These are phyloP conservation scores for Hyphodiscus hymeniophilus DNA, from an alignment of 495 filamentous ascomycete genomes.

Conservation along the genomic window DNA sequence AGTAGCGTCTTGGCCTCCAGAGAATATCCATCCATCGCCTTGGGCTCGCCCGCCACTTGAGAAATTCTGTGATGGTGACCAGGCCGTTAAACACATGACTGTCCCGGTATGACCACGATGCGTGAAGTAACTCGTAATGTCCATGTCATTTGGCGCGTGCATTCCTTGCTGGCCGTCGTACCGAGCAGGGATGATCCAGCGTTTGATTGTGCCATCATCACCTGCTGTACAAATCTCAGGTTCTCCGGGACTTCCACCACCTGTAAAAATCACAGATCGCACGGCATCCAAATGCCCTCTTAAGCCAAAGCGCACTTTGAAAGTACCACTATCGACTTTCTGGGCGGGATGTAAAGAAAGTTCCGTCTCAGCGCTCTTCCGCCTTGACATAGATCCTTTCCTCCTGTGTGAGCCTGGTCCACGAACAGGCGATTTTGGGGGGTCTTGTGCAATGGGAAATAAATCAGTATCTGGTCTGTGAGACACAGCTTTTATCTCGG, in stretches of 20 bases:
- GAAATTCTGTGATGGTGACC: constrained; percentile 75
- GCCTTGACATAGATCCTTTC: constrained; percentile 68
- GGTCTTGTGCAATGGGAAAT: constrained; percentile 76
- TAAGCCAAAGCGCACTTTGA: constrained; percentile 89
- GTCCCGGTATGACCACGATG: constrained; percentile 86
- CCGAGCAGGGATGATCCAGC: constrained; percentile 85
- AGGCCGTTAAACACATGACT: constrained; percentile 82
- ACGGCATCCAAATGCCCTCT: constrained; percentile 91
- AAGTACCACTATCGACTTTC: constrained; percentile 56
- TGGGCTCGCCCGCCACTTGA: constrained; percentile 76
- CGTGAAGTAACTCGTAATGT: constrained; percentile 88
- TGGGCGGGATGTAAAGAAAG: constrained; percentile 37
- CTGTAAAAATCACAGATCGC: constrained; percentile 88
- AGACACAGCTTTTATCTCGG: constrained; percentile 42
- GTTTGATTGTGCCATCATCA: constrained; percentile 90
- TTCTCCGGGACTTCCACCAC: constrained; percentile 86
- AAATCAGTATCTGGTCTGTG: constrained; percentile 73
- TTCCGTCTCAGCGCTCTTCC: constrained; percentile 44
- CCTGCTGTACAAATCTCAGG: constrained; percentile 95
- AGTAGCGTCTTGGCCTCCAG: constrained; percentile 88
- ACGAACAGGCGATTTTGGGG: constrained; percentile 71
- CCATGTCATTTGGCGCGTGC: constrained; percentile 62
- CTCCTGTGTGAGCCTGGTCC: constrained; percentile 65
- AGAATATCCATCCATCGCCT: constrained; percentile 96
- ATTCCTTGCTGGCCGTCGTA: constrained; percentile 53